Percentiles rank a stretch among this genome's conserved stretches.
These are phyloP conservation scores for Coccinonectria pachysandricola DNA, from an alignment of 2,329 filamentous ascomycete genomes.

Conservation along the genomic window DNA sequence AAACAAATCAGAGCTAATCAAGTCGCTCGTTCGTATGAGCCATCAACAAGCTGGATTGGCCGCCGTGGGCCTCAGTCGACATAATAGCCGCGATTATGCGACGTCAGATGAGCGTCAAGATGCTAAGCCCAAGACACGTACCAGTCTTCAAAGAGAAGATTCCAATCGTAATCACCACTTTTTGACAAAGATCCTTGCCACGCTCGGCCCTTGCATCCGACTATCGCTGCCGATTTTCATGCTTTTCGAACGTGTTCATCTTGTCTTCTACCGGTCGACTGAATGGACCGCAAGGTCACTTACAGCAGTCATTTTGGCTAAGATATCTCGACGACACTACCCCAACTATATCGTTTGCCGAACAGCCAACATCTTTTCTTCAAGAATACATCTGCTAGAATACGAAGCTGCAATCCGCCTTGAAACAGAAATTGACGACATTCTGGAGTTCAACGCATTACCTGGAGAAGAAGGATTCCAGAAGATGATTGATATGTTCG, in stretches of 20 bases:
- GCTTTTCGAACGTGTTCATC: slow-evolving; percentile 85
- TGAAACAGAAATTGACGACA: slow-evolving; percentile 70
- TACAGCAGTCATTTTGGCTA: slow-evolving; percentile 87
- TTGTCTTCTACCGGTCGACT: slow-evolving; percentile 92
- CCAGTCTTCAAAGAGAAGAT: slow-evolving; percentile 18
- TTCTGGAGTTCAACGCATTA: slow-evolving; percentile 70
- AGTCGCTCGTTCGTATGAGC: slow-evolving; percentile 63
- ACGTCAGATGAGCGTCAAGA: slow-evolving; percentile 35
- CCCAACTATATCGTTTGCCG: slow-evolving; percentile 84
- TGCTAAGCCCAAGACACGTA: slow-evolving; percentile 7
- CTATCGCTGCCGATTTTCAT: slow-evolving; percentile 63
- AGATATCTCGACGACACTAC: slow-evolving; percentile 79
- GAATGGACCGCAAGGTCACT: slow-evolving; percentile 97
- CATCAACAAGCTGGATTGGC: slow-evolving; percentile 66
- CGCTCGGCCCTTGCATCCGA: slow-evolving; percentile 74
- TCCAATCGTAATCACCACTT: slow-evolving; percentile 66
- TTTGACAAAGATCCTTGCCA: slow-evolving; percentile 62
- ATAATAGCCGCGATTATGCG: slow-evolving; percentile 47
- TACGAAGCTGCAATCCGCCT: slow-evolving; percentile 80
- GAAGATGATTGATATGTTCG: slow-evolving; percentile 60
- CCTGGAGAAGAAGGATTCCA: slow-evolving; percentile 55
- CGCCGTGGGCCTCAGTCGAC: slow-evolving; percentile 55
- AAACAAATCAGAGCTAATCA: slow-evolving; percentile 72
- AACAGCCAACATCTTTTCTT: slow-evolving; percentile 78
- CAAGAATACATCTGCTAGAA: slow-evolving; percentile 65